Percentiles rank a stretch among this genome's conserved stretches.
Conservation (phyloP, 2,329 filamentous ascomycete genomes). For the Ambrosiella beaveri region DNA sequence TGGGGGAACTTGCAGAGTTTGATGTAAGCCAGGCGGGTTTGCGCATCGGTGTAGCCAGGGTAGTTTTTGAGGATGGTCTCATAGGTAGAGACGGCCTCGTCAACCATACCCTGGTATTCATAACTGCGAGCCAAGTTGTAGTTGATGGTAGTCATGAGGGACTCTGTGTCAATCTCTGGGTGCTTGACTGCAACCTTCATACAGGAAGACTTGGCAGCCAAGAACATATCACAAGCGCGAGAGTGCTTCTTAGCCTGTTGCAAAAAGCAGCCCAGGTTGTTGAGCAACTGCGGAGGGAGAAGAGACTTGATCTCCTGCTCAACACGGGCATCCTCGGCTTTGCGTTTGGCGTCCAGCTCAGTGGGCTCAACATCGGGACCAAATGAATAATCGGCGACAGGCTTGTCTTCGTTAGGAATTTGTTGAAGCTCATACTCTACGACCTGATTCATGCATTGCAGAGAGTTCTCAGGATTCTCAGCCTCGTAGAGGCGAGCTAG, state of each 20-base stretch:
- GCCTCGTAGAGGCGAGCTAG: conserved; percentile 79
- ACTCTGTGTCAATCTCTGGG: conserved; percentile 71
- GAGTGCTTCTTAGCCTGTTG: conserved; percentile 73
- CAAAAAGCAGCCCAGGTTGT: conserved; percentile 94
- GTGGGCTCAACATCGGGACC: neutral
- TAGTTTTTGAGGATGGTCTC: conserved; percentile 72
- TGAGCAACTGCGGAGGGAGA: conserved; percentile 76
- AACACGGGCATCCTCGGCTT: conserved; percentile 37
- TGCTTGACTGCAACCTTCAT: conserved; percentile 50
- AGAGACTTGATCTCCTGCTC: conserved; percentile 52
- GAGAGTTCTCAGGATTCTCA: conserved; percentile 72
- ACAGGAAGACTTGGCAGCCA: conserved; percentile 78
- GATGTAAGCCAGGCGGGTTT: conserved; percentile 77
- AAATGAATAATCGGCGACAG: conserved; percentile 20
- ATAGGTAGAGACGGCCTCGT: conserved; percentile 78
- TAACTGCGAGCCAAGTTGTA: conserved; percentile 93
- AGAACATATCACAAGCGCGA: conserved; percentile 70
- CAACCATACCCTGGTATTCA: conserved; percentile 62
- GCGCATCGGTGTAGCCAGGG: conserved; percentile 81
- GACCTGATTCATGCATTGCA: conserved; percentile 81
- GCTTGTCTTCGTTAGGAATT: conserved; percentile 34
- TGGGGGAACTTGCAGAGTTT: conserved; percentile 62
- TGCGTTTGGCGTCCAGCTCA: conserved; percentile 1
- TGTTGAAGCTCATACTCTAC: conserved; percentile 77
- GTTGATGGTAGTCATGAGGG: conserved; percentile 84